phyloP scores from a whole-genome alignment of 306 rosid genomes.

The Fragaria iinumae region DNA sequence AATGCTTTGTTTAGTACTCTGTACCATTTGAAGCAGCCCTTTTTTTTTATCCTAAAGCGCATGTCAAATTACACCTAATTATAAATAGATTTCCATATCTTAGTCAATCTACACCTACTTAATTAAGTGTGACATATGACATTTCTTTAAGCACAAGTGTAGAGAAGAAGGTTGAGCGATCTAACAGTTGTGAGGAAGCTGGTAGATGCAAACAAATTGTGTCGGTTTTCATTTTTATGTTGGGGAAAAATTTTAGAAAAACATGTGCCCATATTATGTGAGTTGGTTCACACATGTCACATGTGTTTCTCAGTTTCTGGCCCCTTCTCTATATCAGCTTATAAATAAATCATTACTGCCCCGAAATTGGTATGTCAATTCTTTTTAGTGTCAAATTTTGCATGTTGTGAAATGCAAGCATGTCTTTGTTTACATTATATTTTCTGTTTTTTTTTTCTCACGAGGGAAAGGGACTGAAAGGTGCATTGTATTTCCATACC shows the following conservation, averaged over 20 bases:
- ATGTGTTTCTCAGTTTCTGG: slow-evolving; percentile 22
- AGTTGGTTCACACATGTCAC: slow-evolving; percentile 24
- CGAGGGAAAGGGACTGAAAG: neutral
- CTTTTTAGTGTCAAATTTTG: neutral
- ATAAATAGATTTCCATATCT: neutral
- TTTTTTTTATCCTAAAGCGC: neutral
- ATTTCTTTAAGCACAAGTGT: slow-evolving; percentile 3
- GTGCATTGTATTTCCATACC: slow-evolving; percentile 1
- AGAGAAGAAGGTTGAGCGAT: neutral
- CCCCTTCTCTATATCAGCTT: neutral
- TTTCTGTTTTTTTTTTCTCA: neutral
- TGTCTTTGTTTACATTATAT: neutral
- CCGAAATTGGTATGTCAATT: neutral
- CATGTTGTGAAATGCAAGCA: neutral
- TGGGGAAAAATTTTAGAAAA: neutral
- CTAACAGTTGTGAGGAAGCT: neutral
- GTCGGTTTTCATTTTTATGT: slow-evolving; percentile 12
- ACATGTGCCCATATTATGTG: slow-evolving; percentile 17
- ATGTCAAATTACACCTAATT: neutral
- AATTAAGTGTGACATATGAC: neutral
- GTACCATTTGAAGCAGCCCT: neutral
- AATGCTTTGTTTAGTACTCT: neutral
- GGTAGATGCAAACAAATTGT: slow-evolving; percentile 19
- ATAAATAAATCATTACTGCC: neutral
- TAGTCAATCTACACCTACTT: slow-evolving; percentile 1